Evolutionary conservation across 208 protist species (phyloP).

Genomic region (Trypanosomatidae sp.): DNA sequence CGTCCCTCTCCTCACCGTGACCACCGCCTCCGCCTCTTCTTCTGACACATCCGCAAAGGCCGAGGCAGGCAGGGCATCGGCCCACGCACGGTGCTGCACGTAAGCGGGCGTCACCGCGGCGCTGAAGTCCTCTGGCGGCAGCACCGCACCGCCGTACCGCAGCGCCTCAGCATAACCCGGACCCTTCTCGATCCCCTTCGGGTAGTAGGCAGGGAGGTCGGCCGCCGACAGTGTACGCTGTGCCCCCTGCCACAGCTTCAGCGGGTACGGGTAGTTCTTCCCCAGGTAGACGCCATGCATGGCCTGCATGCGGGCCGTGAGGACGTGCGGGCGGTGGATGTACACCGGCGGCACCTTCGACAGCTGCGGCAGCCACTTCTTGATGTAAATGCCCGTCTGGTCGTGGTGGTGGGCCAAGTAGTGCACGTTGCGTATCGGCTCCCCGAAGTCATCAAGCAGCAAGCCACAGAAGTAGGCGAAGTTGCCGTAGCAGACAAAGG

Average conservation of each 20-base stretch:
- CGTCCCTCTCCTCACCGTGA: neutral
- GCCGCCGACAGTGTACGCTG: constrained; percentile 47
- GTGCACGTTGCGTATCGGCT: constrained; percentile 71
- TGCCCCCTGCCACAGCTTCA: constrained; percentile 91
- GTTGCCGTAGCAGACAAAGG: constrained; percentile 90
- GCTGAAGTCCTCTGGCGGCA: constrained; percentile 67
- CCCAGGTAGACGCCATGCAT: constrained; percentile 84
- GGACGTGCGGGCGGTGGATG: constrained; percentile 86
- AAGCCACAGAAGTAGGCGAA: constrained; percentile 76
- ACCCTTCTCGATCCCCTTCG: constrained; percentile 28
- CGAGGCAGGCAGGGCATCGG: constrained; percentile 32
- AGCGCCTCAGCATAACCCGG: constrained; percentile 75
- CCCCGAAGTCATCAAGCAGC: constrained; percentile 79
- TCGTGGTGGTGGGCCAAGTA: constrained; percentile 88
- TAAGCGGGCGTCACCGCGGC: constrained; percentile 26
- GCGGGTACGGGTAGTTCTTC: constrained; percentile 84
- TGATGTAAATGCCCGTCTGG: constrained; percentile 89
- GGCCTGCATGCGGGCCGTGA: constrained; percentile 85
- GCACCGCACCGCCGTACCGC: constrained; percentile 56
- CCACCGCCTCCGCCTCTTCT: constrained; percentile 1
- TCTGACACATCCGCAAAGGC: constrained; percentile 28
- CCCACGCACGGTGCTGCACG: constrained; percentile 34
- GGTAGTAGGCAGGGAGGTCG: constrained; percentile 69
- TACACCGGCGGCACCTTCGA: constrained; percentile 86
- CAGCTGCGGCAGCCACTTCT: constrained; percentile 89